Conservation (phyloP, 306 rosid genomes). For the Citrullus colocynthis region DNA sequence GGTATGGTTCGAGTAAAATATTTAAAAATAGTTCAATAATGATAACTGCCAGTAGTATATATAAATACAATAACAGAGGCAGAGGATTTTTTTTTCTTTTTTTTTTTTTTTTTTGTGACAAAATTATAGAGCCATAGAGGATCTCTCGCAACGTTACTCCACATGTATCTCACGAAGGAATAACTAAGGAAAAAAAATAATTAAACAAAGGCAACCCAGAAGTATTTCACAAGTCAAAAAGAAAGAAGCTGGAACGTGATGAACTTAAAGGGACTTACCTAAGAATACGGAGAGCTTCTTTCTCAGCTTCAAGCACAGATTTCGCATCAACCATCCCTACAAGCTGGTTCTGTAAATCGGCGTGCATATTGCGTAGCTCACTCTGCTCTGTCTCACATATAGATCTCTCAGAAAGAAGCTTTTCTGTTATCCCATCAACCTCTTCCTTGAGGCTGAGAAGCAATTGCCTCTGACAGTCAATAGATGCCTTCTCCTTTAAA, state of each 20-base stretch:
- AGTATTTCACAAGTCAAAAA: background rate
- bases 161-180: background rate
- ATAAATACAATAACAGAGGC: background rate
- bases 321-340: slow-evolving; percentile 51
- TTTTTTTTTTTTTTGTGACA: background rate
- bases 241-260: background rate
- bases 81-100: background rate
- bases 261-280: slow-evolving; percentile 28
- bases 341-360: slow-evolving; percentile 44
- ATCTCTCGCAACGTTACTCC: background rate
- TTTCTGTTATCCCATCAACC: slow-evolving; percentile 59
- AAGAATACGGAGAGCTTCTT: slow-evolving; percentile 78
- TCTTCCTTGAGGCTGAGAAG: slow-evolving; percentile 59
- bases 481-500: slow-evolving; percentile 62
- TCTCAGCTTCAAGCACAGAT: slow-evolving; percentile 82
- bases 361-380: slow-evolving; percentile 29
- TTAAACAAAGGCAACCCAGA: background rate
- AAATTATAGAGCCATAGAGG: background rate
- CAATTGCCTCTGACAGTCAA: slow-evolving; percentile 79
- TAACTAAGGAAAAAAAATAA: background rate
- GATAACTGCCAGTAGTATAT: background rate
- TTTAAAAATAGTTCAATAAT: background rate
- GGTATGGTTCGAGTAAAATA: background rate
- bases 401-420: slow-evolving; percentile 48
- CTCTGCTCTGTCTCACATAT: slow-evolving; percentile 45